Base-by-base conservation (phyloP, 2,329 filamentous ascomycete species). In the Sarocladium oryzae region DNA sequence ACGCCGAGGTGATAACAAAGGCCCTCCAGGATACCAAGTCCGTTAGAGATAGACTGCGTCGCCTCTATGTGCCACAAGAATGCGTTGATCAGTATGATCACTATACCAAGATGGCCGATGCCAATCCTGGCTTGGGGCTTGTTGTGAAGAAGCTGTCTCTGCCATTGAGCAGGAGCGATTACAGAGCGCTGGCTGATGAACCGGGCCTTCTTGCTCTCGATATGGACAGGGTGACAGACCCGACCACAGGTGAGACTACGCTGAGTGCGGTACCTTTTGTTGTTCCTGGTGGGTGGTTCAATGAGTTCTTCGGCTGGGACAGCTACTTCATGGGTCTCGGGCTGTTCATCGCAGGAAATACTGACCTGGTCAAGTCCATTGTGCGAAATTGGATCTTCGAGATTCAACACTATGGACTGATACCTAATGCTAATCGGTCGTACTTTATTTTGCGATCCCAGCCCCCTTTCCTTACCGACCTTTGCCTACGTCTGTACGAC, bases 281-380 rank as follows among this genome's bases (percentile, higher is more conserved):
- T 16, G 93, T 97, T 2, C 93, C 93, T 0, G 93, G 93, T 54
- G 93, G 92, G 20, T 82, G 93, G 30, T 99, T 99, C 82, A 99
- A 97, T 68, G 93, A 99, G 68, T 71, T 97, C 21, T 97, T 97
- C 65, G 91, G 92, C 43, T 97, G 93, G 93, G 93, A 99, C 69
- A 96, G 90, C 66, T 97, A 96, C 74, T 96, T 99, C 90, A 89
- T 92, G 67, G 93, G 92, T 6, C 75, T 97, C 2, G 92, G 92
- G 16, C 77, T 99, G 54, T 74, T 97, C 53, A 81, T 89, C 60
- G 89, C 91, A 63, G 88, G 92, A 63, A 84, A 88, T 53, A 82
- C 89, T 23, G 84, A 96, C 61, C 74, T 97, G 51, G 90, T 90
- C 57, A 96, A 96, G 73, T 81, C 86, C 49, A 97, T 97, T 89